A percentile compares a stretch with the other conserved stretches of the same genome.
These are phyloP conservation scores for Kitagawia praeruptora DNA, from an alignment of 129 eudicot species.

Conservation along the genomic window DNA sequence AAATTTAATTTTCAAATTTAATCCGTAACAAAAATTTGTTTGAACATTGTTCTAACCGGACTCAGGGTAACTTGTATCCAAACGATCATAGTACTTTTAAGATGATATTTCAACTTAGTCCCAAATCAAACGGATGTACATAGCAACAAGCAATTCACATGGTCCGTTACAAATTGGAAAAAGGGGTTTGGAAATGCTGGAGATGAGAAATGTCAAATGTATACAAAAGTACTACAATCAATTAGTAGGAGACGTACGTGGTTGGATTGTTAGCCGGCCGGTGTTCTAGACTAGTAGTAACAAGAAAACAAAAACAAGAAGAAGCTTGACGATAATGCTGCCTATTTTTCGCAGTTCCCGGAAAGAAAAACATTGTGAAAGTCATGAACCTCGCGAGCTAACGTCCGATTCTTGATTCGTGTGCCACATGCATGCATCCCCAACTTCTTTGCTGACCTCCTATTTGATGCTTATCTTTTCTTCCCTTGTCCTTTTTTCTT, in stretches of 20 bases:
- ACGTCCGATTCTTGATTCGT: neutral
- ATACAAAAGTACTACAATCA: neutral
- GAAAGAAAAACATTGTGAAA: neutral
- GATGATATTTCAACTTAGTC: neutral
- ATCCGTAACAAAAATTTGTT: too few species aligned
- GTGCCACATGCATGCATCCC: conserved; percentile 4
- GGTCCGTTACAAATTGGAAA: neutral
- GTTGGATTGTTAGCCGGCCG: neutral
- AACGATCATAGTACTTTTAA: neutral
- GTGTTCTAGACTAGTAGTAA: neutral
- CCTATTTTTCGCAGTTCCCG: neutral
- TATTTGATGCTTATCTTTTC: neutral
- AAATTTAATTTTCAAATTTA: too few species aligned
- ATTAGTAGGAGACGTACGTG: neutral
- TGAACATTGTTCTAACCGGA: too few species aligned
- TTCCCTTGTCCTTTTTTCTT: neutral
- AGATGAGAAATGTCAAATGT: neutral
- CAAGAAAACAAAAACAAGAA: neutral
- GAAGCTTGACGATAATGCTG: neutral
- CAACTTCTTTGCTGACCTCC: neutral
- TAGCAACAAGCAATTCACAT: neutral
- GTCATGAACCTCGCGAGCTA: conserved; percentile 3
- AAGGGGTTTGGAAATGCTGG: neutral
- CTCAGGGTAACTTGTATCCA: neutral
- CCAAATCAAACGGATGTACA: neutral